These are phyloP conservation scores for Pleurotus cornucopiae DNA, from an alignment of 768 basidiomycete species.

Conservation along the genomic window DNA sequence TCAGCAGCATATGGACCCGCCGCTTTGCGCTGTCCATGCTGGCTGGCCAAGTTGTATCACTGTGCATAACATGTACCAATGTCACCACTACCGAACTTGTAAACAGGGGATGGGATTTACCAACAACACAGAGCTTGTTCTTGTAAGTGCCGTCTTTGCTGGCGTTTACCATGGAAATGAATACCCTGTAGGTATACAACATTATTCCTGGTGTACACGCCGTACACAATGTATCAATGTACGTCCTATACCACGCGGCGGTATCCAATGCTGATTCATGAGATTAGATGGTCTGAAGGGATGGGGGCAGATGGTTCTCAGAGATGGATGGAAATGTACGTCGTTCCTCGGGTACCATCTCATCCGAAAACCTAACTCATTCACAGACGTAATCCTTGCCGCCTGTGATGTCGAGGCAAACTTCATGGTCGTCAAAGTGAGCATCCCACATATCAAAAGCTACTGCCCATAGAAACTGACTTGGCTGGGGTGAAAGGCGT, in stretches of 20 bases:
- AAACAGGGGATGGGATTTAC: constrained; percentile 61
- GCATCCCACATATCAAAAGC: background rate
- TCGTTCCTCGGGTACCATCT: constrained; percentile 2
- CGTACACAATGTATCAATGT: constrained; percentile 89
- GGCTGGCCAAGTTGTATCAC: constrained; percentile 77
- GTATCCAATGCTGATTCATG: background rate
- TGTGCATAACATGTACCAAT: constrained; percentile 88
- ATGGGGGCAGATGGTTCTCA: constrained; percentile 56
- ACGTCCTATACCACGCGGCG: constrained; percentile 19
- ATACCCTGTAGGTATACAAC: constrained; percentile 62
- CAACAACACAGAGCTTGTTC: constrained; percentile 83
- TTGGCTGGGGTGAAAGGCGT: constrained; percentile 43
- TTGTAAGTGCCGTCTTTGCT: constrained; percentile 44
- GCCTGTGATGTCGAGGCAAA: constrained; percentile 86
- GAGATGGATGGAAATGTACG: constrained; percentile 88
- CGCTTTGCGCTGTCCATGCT: constrained; percentile 67
- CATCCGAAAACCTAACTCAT: background rate
- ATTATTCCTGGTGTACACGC: constrained; percentile 72
- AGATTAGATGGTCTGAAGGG: too few relatives aligned
- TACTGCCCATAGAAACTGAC: background rate
- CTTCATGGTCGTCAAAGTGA: constrained; percentile 76
- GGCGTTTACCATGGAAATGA: background rate
- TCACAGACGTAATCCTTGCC: constrained; percentile 70
- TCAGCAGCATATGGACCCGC: constrained; percentile 75
- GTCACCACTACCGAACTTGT: constrained; percentile 81